Evolutionary conservation across 495 filamentous ascomycete species (phyloP).

Genomic region (Astrothelium subdiscretum): DNA sequence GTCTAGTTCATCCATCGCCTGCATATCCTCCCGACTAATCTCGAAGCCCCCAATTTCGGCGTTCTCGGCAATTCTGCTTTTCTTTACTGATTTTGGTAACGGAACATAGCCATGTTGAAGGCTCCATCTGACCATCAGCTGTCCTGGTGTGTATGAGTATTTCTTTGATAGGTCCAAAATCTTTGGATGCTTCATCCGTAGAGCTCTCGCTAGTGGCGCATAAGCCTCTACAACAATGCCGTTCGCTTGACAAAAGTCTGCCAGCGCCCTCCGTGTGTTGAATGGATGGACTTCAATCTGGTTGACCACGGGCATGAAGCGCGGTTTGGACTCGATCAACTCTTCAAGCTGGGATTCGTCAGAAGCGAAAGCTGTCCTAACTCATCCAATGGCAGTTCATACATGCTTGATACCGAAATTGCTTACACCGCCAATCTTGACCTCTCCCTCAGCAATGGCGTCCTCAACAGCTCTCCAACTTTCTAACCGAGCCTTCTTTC

Average conservation of each 20-base stretch:
- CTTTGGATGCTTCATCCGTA: slow-evolving; percentile 42
- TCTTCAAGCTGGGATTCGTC: slow-evolving; percentile 41
- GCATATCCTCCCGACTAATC: slow-evolving; percentile 52
- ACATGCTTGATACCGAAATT: slow-evolving; percentile 59
- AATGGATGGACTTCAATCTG: slow-evolving; percentile 64
- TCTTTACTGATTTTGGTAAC: slow-evolving; percentile 59
- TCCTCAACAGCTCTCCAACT: slow-evolving; percentile 58
- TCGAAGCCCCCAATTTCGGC: slow-evolving; percentile 55
- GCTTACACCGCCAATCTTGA: slow-evolving; percentile 51
- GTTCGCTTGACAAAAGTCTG: slow-evolving; percentile 40
- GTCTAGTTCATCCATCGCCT: slow-evolving; percentile 51
- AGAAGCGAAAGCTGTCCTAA: neutral
- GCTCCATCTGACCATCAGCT: slow-evolving; percentile 55
- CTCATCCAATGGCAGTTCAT: slow-evolving; percentile 15
- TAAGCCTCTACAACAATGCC: slow-evolving; percentile 53
- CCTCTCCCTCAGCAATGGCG: slow-evolving; percentile 46
- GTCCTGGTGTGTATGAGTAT: slow-evolving; percentile 47
- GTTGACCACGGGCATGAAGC: slow-evolving; percentile 46
- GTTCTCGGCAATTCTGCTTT: slow-evolving; percentile 52
- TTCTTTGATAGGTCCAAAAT: slow-evolving; percentile 42
- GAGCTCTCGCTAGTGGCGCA: slow-evolving; percentile 47
- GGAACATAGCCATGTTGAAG: slow-evolving; percentile 63
- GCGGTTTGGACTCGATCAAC: slow-evolving; percentile 42
- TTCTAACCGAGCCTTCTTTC: slow-evolving; percentile 43
- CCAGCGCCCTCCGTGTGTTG: slow-evolving; percentile 48